These are phyloP conservation scores for Teratosphaeria zuluensis DNA, from an alignment of 2,329 filamentous ascomycete genomes.

Conservation along the genomic window DNA sequence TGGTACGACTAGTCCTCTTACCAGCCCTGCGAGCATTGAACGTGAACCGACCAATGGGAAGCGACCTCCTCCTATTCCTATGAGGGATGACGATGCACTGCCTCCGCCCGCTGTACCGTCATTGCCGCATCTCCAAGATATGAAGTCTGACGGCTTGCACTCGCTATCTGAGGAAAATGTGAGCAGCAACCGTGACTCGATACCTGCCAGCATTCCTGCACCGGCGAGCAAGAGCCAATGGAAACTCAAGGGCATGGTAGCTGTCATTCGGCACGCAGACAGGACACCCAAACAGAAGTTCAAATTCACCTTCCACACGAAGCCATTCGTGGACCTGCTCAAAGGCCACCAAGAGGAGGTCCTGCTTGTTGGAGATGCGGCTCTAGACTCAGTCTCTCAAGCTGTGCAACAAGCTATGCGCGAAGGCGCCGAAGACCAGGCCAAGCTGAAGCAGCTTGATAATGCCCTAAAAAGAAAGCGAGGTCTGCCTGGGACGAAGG, in stretches of 20 bases:
- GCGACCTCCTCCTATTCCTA: slow-evolving; percentile 9
- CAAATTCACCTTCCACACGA: slow-evolving; percentile 97
- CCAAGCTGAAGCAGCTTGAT: slow-evolving; percentile 75
- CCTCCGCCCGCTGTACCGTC: slow-evolving; percentile 20
- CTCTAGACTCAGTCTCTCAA: slow-evolving; percentile 76
- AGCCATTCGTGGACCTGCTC: slow-evolving; percentile 87
- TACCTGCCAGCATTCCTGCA: slow-evolving; percentile 31
- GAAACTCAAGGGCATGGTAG: slow-evolving; percentile 97
- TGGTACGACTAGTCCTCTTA: slow-evolving; percentile 30
- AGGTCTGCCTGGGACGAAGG: slow-evolving; percentile 88
- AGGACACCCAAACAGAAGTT: slow-evolving; percentile 98
- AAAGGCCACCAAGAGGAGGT: slow-evolving; percentile 97
- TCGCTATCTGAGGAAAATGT: slow-evolving; percentile 3
- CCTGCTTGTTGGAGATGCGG: slow-evolving; percentile 81
- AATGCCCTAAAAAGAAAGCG: slow-evolving; percentile 89
- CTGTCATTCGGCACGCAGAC: slow-evolving; percentile 91
- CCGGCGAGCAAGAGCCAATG: slow-evolving; percentile 76
- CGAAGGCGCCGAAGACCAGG: slow-evolving; percentile 71
- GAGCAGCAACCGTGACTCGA: slow-evolving; percentile 1
- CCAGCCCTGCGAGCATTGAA: slow-evolving; percentile 36
- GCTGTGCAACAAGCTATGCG: slow-evolving; percentile 74
- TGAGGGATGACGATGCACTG: slow-evolving; percentile 14
- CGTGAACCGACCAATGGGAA: slow-evolving; percentile 7
- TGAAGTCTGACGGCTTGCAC: not conserved
- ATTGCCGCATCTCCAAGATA: not conserved